Percentiles rank a stretch among this genome's conserved stretches.
These are phyloP conservation scores for Botrytis squamosa DNA, from an alignment of 2,329 filamentous ascomycete genomes.

Conservation along the genomic window DNA sequence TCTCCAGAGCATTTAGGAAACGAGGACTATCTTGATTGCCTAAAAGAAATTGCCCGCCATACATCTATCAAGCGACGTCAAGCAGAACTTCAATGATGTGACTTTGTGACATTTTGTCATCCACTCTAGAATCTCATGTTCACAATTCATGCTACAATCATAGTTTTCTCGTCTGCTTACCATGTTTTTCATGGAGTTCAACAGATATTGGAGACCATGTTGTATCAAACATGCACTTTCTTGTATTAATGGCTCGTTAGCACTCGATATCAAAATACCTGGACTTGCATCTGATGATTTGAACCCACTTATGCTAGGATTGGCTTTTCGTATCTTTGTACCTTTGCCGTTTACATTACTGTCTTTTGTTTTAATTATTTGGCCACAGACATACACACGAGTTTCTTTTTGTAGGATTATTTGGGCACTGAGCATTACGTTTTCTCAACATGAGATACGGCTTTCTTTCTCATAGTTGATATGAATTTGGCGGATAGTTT, in stretches of 20 bases:
- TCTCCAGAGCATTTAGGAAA: slow-evolving; percentile 18
- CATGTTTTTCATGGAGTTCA: not conserved
- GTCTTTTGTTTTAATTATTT: slow-evolving; percentile 5
- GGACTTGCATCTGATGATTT: slow-evolving; percentile 13
- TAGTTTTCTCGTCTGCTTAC: not conserved
- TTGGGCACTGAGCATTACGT: slow-evolving; percentile 10
- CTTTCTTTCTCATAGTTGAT: not conserved
- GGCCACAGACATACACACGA: slow-evolving; percentile 1
- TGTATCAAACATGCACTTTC: slow-evolving; percentile 1
- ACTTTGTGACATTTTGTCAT: not conserved
- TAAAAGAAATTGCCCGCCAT: slow-evolving; percentile 15
- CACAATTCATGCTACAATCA: not conserved
- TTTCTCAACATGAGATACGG: not conserved
- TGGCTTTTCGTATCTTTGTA: slow-evolving; percentile 9
- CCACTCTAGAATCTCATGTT: not conserved
- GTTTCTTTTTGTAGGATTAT: slow-evolving; percentile 19
- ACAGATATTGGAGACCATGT: not conserved
- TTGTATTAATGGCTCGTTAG: slow-evolving; percentile 12
- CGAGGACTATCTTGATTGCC: slow-evolving; percentile 16
- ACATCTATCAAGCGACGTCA: slow-evolving; percentile 5
- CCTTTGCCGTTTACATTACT: not conserved
- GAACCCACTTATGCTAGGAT: not conserved
- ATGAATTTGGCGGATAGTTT: not conserved
- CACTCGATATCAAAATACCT: slow-evolving; percentile 3
- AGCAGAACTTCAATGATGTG: not conserved